phyloP scores from a whole-genome alignment of 108 stramenopile species.

The Pinguiococcus pyrenoidosus region DNA sequence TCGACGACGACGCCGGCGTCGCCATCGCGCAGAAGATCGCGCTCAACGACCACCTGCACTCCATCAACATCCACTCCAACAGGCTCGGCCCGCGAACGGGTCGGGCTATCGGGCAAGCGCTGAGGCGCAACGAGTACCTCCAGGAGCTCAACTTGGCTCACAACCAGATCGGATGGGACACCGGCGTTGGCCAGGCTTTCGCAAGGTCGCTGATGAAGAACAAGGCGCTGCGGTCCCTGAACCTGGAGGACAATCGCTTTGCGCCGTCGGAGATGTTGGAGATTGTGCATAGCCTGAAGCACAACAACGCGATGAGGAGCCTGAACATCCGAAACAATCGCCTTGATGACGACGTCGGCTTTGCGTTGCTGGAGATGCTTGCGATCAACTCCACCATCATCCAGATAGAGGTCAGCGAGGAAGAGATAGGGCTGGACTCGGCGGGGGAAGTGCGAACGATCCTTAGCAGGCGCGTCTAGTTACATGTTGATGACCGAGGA shows the following conservation, averaged over 20 bases:
- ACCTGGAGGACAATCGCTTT: slow-evolving; percentile 7
- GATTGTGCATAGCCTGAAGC: slow-evolving; percentile 4
- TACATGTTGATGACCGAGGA: too few species aligned
- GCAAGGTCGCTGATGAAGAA: slow-evolving; percentile 8
- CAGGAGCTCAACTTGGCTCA: too few species aligned
- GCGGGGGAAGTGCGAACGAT: too few species aligned
- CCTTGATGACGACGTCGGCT: neutral
- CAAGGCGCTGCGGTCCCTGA: slow-evolving; percentile 6
- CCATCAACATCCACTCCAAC: slow-evolving; percentile 3
- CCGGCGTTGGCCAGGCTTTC: slow-evolving; percentile 1
- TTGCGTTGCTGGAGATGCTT: slow-evolving; percentile 4
- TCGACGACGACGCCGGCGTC: slow-evolving; percentile 9
- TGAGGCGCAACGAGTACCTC: too few species aligned
- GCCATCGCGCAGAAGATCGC: slow-evolving; percentile 10
- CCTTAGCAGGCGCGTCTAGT: too few species aligned
- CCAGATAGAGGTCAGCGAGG: slow-evolving; percentile 1
- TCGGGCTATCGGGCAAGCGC: too few species aligned
- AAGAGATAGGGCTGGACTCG: slow-evolving; percentile 18
- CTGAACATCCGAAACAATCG: slow-evolving; percentile 16
- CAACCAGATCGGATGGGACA: neutral
- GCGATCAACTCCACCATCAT: slow-evolving; percentile 6
- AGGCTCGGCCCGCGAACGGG: too few species aligned
- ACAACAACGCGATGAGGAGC: slow-evolving; percentile 8
- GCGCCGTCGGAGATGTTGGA: slow-evolving; percentile 13
- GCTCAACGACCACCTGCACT: slow-evolving; percentile 1